Evolutionary conservation across 106 monocot genomes (phyloP).

Genomic region (Iris macrosiphon): DNA sequence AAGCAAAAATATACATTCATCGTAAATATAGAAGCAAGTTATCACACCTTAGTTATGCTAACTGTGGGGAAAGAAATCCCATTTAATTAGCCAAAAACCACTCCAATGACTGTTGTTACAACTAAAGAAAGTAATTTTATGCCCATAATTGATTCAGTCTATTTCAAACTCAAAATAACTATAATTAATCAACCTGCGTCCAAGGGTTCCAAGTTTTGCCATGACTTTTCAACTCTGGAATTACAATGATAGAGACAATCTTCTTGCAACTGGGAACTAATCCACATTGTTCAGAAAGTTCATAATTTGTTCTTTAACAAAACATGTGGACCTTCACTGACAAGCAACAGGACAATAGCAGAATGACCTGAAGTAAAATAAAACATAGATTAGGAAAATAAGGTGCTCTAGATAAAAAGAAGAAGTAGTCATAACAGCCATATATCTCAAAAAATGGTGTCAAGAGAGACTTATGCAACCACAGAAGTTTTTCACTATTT

Average conservation of each 20-base stretch:
- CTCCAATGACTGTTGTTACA: conserved; percentile 45
- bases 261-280: conserved; percentile 9
- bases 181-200: conserved; percentile 30
- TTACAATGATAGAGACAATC: neutral
- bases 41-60: conserved; percentile 55
- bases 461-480: too few species aligned
- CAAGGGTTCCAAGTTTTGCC: conserved; percentile 34
- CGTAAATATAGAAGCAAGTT: neutral
- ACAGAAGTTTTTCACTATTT: too few species aligned
- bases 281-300: conserved; percentile 22
- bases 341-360: neutral
- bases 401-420: too few species aligned
- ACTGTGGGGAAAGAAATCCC: conserved; percentile 55
- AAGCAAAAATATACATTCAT: too few species aligned
- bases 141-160: neutral
- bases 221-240: conserved; percentile 23
- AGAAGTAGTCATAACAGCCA: too few species aligned
- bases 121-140: neutral
- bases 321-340: neutral
- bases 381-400: too few species aligned
- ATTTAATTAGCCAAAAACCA: conserved; percentile 61
- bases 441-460: too few species aligned
- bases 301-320: conserved; percentile 5
- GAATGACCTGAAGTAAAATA: conserved; percentile 3
- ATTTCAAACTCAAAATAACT: neutral